Evolutionary conservation across 106 monocot species (phyloP).

Genomic region (Dendrobium officinale): DNA sequence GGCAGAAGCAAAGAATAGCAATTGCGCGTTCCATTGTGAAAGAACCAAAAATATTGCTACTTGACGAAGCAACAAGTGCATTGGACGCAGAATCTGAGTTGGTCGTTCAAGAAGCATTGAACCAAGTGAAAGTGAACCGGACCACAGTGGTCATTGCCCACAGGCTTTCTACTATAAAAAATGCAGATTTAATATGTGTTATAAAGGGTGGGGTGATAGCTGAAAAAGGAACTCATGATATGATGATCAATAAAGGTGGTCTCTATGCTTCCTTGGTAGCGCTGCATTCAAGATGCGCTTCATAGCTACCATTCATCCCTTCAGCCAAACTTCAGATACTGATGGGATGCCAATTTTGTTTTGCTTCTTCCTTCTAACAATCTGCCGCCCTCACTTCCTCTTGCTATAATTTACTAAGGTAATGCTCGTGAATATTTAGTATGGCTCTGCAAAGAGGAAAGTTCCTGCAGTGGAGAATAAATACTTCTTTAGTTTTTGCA

Average conservation of each 20-base stretch:
- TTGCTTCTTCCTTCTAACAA: background rate
- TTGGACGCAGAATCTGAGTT: slow-evolving; percentile 14
- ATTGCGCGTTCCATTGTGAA: slow-evolving; percentile 11
- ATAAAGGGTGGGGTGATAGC: slow-evolving; percentile 10
- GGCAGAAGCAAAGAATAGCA: slow-evolving; percentile 13
- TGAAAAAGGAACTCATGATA: slow-evolving; percentile 10
- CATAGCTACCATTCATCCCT: background rate
- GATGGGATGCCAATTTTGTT: background rate
- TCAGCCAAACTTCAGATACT: background rate
- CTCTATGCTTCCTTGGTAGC: slow-evolving; percentile 10
- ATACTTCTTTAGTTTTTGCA: background rate
- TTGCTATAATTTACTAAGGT: background rate
- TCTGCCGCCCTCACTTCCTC: background rate
- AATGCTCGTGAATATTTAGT: background rate
- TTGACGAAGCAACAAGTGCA: slow-evolving; percentile 11
- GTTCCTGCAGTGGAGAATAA: background rate
- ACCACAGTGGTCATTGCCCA: slow-evolving; percentile 12
- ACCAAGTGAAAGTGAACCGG: slow-evolving; percentile 5
- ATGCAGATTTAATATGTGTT: slow-evolving; percentile 9
- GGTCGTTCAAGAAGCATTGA: slow-evolving; percentile 13
- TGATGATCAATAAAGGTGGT: background rate
- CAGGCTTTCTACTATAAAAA: slow-evolving; percentile 3
- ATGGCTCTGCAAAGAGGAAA: background rate
- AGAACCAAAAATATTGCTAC: slow-evolving; percentile 8
- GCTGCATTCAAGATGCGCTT: background rate